These are phyloP conservation scores for Acarospora socialis DNA, from an alignment of 2,329 filamentous ascomycete genomes.

Conservation along the genomic window DNA sequence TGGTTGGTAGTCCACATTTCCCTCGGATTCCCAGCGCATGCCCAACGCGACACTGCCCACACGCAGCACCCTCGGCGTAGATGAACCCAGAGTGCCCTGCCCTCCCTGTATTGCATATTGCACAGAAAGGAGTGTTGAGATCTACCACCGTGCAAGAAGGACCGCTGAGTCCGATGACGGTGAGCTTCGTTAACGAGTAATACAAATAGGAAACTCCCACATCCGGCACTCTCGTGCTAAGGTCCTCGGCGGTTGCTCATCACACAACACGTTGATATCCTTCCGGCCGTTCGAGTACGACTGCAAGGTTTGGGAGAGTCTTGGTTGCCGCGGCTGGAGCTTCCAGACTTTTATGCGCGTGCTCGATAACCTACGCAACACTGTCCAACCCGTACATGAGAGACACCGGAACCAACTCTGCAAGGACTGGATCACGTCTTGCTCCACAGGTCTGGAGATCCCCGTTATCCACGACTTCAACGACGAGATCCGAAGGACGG, in stretches of 20 bases:
- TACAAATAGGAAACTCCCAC: conserved; percentile 72
- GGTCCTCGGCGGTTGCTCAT: conserved; percentile 83
- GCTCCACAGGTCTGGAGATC: conserved; percentile 63
- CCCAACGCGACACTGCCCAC: too few relatives aligned
- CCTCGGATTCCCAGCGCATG: too few relatives aligned
- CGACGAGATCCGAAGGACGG: conserved; percentile 59
- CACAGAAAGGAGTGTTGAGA: too few relatives aligned
- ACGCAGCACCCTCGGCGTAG: too few relatives aligned
- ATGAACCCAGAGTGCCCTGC: too few relatives aligned
- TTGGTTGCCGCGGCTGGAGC: conserved; percentile 73
- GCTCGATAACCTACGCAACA: conserved; percentile 73
- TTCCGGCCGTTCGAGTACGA: conserved; percentile 88
- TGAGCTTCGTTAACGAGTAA: conserved; percentile 9
- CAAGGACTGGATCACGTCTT: conserved; percentile 76
- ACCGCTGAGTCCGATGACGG: conserved; percentile 1
- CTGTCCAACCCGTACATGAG: conserved; percentile 75
- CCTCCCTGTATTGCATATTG: too few relatives aligned
- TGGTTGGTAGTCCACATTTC: too few relatives aligned
- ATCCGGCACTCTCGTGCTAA: conserved; percentile 88
- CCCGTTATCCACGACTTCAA: conserved; percentile 80
- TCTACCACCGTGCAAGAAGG: too few relatives aligned
- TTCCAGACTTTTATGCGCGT: conserved; percentile 74
- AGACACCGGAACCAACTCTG: conserved; percentile 82
- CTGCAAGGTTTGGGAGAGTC: conserved; percentile 65
- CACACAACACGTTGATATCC: conserved; percentile 86